These are phyloP conservation scores for Talaromyces pinophilus DNA, from an alignment of 2,329 filamentous ascomycete genomes.

Conservation along the genomic window DNA sequence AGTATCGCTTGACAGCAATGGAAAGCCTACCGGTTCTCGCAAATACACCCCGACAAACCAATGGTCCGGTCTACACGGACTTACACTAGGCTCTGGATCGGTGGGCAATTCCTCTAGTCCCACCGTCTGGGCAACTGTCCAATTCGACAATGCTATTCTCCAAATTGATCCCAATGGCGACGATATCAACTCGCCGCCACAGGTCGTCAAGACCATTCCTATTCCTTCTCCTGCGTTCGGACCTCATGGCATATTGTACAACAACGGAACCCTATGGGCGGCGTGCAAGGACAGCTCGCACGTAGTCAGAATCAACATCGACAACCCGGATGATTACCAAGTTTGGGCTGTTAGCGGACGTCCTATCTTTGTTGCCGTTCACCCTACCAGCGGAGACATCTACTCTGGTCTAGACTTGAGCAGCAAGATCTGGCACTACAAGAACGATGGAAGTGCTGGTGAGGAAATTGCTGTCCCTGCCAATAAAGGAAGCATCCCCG, in stretches of 20 bases:
- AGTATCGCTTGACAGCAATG: conserved; percentile 5
- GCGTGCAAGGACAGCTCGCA: conserved; percentile 14
- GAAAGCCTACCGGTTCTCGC: conserved; percentile 11
- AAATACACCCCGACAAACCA: not conserved
- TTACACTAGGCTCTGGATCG: not conserved
- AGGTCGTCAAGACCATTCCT: not conserved
- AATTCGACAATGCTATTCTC: not conserved
- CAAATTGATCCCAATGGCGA: not conserved
- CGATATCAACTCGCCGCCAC: not conserved
- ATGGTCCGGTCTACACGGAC: conserved; percentile 2
- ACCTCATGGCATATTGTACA: conserved; percentile 4
- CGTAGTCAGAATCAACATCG: conserved; percentile 7
- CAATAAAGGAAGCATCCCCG: not conserved
- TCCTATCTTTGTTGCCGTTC: conserved; percentile 9
- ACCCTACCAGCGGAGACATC: conserved; percentile 11
- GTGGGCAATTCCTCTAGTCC: not conserved
- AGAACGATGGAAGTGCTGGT: not conserved
- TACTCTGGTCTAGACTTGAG: conserved; percentile 7
- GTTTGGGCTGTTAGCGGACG: not conserved
- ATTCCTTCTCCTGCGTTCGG: not conserved
- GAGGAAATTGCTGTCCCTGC: not conserved
- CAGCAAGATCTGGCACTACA: conserved; percentile 18
- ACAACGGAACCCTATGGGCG: conserved; percentile 8
- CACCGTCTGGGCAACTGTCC: not conserved
- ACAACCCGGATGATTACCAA: conserved; percentile 5